Conservation (phyloP, 495 filamentous ascomycete species). For the Podospora pseudoanserina region DNA sequence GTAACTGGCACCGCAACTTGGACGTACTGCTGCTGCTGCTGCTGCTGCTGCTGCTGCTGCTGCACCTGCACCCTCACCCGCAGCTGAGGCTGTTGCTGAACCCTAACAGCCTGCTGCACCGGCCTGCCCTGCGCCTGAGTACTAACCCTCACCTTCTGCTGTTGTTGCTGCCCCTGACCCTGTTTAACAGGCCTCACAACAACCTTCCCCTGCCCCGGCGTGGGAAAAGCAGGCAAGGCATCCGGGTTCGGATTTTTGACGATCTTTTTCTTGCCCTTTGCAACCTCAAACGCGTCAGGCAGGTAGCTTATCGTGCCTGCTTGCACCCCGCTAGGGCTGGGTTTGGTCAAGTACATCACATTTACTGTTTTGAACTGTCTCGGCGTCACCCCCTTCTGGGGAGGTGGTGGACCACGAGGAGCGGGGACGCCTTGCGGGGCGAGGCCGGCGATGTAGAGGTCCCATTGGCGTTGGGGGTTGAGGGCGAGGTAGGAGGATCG, state of each 20-base stretch:
- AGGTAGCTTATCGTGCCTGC: neutral
- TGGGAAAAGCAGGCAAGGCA: slow-evolving; percentile 8
- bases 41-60: neutral
- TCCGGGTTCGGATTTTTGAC: neutral
- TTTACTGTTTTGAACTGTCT: neutral
- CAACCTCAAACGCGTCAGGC: neutral
- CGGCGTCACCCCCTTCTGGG: too few species aligned
- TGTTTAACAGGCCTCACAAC: neutral
- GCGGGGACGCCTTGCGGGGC: slow-evolving; percentile 6
- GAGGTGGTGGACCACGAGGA: neutral
- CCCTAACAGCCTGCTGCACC: neutral
- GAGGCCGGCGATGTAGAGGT: slow-evolving; percentile 16
- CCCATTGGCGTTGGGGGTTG: slow-evolving; percentile 6
- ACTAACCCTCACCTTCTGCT: neutral
- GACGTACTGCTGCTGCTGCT: neutral
- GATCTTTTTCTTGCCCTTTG: neutral
- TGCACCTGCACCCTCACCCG: too few species aligned
- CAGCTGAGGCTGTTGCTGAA: neutral
- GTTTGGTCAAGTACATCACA: slow-evolving; percentile 13
- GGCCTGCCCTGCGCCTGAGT: neutral
- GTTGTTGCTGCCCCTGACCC: neutral
- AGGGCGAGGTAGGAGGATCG: slow-evolving; percentile 1
- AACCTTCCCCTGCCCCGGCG: slow-evolving; percentile 3
- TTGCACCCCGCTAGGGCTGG: neutral
- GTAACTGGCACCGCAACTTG: neutral